Evolutionary conservation across 106 monocot genomes (phyloP), one percentile per base, ranked within the genome.

Genomic region (Dendrobium nobile): DNA sequence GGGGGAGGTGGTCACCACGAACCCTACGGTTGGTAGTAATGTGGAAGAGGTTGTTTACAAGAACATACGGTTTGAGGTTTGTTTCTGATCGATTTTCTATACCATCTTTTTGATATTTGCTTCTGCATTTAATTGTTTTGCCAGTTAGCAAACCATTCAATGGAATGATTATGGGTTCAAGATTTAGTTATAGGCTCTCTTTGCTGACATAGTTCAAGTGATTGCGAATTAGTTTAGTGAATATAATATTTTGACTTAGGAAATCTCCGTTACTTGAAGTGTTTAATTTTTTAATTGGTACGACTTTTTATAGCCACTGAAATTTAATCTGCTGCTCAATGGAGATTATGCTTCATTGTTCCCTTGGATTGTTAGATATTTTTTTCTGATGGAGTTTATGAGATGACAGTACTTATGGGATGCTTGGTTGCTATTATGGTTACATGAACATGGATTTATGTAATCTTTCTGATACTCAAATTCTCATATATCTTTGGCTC

Each of bases 41-140:
- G 91, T 91, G 31, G 91, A 91, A 78, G 91, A 91, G 83, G 86
- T 91, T 20, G 87, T 91, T 40, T 91, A 88, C 73, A 91, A 91
- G 86, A 91, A 91, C 54, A 88, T 91, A 54, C 80, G 91, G 10
- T 91, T 91, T 31, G 91, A 91, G 91, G 91, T 85, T 48, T 67
- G 81, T 54, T 2, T 11, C 27, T 75, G 42, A 3, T 75, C 24
- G 45, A 9, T 47, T 18, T 73, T 75, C 2, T 24, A 7, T 47
- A 43, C 13, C 7, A 75, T 75, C n/a, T 24, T 27, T 0, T 47
- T 0, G 27, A 24, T 26, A 68, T 68, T 43, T 42, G 19, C 73
- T 33, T 70, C 27, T 42, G 73, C 19, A 18, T 73, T 3, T 73
- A 28, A 42, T 42, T 42, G 40, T 20, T 73, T 73, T 0, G 18